Evolutionary conservation across 2,329 filamentous ascomycete species (phyloP).

Genomic region (Colletotrichum lindemuthianum): DNA sequence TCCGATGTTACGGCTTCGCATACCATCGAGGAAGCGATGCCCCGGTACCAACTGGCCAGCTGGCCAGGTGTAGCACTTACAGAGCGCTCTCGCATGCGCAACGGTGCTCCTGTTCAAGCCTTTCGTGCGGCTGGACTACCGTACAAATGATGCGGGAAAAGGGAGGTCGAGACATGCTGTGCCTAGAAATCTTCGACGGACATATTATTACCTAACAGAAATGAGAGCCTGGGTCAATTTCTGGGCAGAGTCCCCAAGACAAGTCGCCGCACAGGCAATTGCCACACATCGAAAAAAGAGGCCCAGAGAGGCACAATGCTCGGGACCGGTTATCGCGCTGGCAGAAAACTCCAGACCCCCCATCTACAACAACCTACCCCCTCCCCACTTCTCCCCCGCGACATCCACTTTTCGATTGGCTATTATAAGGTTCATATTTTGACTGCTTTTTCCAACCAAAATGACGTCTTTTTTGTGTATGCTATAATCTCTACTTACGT

Average conservation of each 20-base stretch:
- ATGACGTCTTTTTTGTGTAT: too few relatives aligned
- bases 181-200: conserved; percentile 7
- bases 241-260: conserved; percentile 5
- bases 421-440: too few relatives aligned
- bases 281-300: conserved; percentile 14
- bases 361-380: conserved; percentile 9
- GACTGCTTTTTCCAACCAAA: too few relatives aligned
- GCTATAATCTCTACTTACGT: too few relatives aligned
- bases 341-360: too few relatives aligned
- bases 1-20: conserved; percentile 29
- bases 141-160: conserved; percentile 3
- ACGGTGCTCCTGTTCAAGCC: conserved; percentile 22
- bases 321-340: neutral
- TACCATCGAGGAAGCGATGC: conserved; percentile 30
- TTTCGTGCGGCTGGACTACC: conserved; percentile 22
- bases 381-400: too few relatives aligned
- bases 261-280: conserved; percentile 13
- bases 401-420: too few relatives aligned
- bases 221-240: neutral
- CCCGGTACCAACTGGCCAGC: conserved; percentile 16
- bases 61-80: too few relatives aligned
- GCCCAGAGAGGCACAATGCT: conserved; percentile 12
- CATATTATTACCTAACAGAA: conserved; percentile 11
- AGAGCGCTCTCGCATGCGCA: neutral
- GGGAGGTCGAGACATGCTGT: conserved; percentile 17